These are phyloP conservation scores for Nannizziopsis arthrosporioides DNA, from an alignment of 2,329 filamentous ascomycete species.

Conservation along the genomic window DNA sequence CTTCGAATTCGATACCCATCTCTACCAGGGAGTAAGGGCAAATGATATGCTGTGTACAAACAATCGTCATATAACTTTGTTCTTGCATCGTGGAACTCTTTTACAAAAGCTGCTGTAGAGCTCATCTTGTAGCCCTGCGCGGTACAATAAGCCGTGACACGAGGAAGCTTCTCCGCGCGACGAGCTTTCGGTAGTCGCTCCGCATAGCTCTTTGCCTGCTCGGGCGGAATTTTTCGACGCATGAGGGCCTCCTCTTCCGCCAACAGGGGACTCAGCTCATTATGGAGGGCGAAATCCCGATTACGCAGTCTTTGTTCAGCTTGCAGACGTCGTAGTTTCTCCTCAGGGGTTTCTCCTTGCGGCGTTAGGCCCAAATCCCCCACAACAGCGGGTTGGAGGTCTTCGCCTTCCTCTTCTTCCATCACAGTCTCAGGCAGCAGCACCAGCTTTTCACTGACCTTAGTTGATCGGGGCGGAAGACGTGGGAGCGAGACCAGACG, in stretches of 20 bases:
- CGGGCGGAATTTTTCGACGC: slow-evolving; percentile 39
- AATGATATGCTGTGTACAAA: slow-evolving; percentile 86
- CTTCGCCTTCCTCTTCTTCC: slow-evolving; percentile 19
- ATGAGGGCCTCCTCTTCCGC: slow-evolving; percentile 52
- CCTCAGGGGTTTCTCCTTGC: slow-evolving; percentile 12
- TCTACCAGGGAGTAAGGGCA: slow-evolving; percentile 71
- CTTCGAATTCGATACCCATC: slow-evolving; percentile 83
- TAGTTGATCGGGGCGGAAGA: slow-evolving; percentile 77
- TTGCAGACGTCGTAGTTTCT: slow-evolving; percentile 27
- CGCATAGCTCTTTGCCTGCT: slow-evolving; percentile 74
- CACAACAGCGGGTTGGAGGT: slow-evolving; percentile 4
- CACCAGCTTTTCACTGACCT: slow-evolving; percentile 94
- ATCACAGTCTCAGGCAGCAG: slow-evolving; percentile 69
- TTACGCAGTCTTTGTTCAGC: slow-evolving; percentile 23
- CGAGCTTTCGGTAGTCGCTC: slow-evolving; percentile 83
- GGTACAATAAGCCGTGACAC: slow-evolving; percentile 92
- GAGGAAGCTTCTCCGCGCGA: slow-evolving; percentile 72
- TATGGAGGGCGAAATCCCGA: slow-evolving; percentile 48
- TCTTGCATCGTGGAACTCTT: slow-evolving; percentile 74
- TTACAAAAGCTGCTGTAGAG: slow-evolving; percentile 76
- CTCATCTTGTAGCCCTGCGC: slow-evolving; percentile 87
- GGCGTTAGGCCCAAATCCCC: slow-evolving; percentile 21
- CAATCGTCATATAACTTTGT: slow-evolving; percentile 98
- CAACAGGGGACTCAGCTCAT: slow-evolving; percentile 38
- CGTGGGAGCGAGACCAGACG: slow-evolving; percentile 45